phyloP scores from a whole-genome alignment of 2,329 filamentous ascomycete species.

The Arthrinium puccinioides region DNA sequence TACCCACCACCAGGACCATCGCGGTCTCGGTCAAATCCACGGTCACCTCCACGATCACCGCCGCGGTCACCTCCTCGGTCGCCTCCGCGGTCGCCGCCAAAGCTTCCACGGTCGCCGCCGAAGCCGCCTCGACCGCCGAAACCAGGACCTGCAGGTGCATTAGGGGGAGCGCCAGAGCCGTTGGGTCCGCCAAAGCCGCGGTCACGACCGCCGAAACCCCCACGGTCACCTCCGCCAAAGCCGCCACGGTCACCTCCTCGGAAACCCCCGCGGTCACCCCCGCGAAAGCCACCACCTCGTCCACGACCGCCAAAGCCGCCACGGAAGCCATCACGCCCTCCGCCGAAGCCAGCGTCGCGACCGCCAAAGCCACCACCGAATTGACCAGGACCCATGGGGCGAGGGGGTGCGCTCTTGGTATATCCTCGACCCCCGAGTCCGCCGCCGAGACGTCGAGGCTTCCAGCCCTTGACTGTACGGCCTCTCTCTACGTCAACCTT shows the following conservation, averaged over 20 bases:
- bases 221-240: slow-evolving; percentile 42
- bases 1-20: slow-evolving; percentile 45
- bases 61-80: slow-evolving; percentile 32
- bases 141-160: slow-evolving; percentile 55
- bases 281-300: slow-evolving; percentile 26
- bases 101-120: slow-evolving; percentile 40
- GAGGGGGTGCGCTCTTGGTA: slow-evolving; percentile 69
- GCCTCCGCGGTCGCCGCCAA: slow-evolving; percentile 29
- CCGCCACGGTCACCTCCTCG: slow-evolving; percentile 48
- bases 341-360: slow-evolving; percentile 53
- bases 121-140: slow-evolving; percentile 36
- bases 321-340: slow-evolving; percentile 51
- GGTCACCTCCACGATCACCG: slow-evolving; percentile 33
- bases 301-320: slow-evolving; percentile 44
- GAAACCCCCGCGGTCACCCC: slow-evolving; percentile 28
- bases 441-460: slow-evolving; percentile 82
- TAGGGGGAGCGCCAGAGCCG: slow-evolving; percentile 45
- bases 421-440: slow-evolving; percentile 90
- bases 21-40: slow-evolving; percentile 38
- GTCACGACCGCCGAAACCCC: slow-evolving; percentile 38
- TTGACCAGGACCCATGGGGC: slow-evolving; percentile 58
- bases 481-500: slow-evolving; percentile 95
- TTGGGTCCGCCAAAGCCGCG: slow-evolving; percentile 35
- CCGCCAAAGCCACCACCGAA: slow-evolving; percentile 50
- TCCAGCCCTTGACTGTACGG: slow-evolving; percentile 89